phyloP scores from a whole-genome alignment of 345 rosid genomes.

The Citrus inodora region DNA sequence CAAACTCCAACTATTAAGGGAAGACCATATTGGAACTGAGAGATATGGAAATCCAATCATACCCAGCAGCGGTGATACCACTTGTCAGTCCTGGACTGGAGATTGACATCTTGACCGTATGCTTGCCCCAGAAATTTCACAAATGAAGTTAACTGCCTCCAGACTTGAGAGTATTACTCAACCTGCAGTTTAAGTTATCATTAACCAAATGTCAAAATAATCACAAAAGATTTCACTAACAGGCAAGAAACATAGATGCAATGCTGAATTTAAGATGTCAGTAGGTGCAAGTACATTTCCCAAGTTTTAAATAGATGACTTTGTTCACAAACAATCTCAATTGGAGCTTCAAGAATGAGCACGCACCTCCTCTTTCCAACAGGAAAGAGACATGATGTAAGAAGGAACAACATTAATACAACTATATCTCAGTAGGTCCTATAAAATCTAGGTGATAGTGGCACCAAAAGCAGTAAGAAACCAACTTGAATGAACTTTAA shows the following conservation, averaged over 20 bases:
- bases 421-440: not conserved
- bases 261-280: not conserved
- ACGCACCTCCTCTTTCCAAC: not conserved
- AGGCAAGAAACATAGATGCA: not conserved
- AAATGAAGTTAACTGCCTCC: constrained; percentile 32
- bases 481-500: not conserved
- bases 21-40: not conserved
- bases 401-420: not conserved
- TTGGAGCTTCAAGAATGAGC: not conserved
- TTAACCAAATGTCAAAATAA: not conserved
- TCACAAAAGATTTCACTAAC: not conserved
- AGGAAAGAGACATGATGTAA: not conserved
- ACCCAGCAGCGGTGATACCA: not conserved
- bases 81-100: not conserved
- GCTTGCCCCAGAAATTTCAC: not conserved
- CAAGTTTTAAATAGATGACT: not conserved
- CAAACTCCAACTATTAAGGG: not conserved
- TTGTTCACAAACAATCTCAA: not conserved
- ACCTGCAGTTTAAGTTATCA: constrained; percentile 36
- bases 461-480: not conserved
- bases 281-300: not conserved
- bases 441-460: not conserved
- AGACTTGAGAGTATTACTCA: constrained; percentile 56
- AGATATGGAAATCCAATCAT: not conserved
- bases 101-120: not conserved